Conservation (phyloP, 2,329 filamentous ascomycete genomes). For the Botrytis aclada region DNA sequence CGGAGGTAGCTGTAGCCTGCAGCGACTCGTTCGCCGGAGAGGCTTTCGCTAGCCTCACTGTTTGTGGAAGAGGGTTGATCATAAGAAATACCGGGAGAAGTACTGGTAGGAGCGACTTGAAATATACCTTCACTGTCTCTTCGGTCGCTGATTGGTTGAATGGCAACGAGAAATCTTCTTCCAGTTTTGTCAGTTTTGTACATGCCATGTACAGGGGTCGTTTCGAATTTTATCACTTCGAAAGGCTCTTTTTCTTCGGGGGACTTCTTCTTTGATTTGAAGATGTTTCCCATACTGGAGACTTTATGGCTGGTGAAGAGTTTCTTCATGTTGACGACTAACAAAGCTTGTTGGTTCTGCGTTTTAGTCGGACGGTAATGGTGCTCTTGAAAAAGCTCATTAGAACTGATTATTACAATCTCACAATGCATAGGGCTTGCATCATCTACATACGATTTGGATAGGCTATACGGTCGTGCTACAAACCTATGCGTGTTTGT, state of each 20-base stretch:
- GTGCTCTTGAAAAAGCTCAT: not conserved
- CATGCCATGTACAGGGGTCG: slow-evolving; percentile 25
- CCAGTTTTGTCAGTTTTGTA: slow-evolving; percentile 16
- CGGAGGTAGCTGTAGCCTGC: slow-evolving; percentile 22
- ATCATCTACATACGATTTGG: not conserved
- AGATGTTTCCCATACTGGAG: not conserved
- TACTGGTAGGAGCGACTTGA: not conserved
- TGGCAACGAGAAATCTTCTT: not conserved
- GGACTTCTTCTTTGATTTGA: not conserved
- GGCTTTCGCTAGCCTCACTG: not conserved
- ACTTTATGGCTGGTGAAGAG: not conserved
- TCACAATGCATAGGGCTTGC: not conserved
- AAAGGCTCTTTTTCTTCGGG: not conserved
- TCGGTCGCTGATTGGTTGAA: slow-evolving; percentile 6
- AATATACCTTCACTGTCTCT: slow-evolving; percentile 23
- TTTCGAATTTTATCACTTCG: not conserved
- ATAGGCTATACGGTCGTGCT: not conserved
- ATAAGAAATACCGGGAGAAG: not conserved
- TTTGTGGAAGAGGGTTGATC: not conserved
- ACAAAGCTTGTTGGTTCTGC: not conserved
- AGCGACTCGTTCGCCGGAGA: not conserved
- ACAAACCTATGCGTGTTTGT: not conserved
- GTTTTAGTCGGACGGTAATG: not conserved
- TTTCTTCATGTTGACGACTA: not conserved
- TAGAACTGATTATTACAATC: not conserved